Conservation (phyloP, 805 yeast species). For the Teunomyces lycoperdinae region DNA sequence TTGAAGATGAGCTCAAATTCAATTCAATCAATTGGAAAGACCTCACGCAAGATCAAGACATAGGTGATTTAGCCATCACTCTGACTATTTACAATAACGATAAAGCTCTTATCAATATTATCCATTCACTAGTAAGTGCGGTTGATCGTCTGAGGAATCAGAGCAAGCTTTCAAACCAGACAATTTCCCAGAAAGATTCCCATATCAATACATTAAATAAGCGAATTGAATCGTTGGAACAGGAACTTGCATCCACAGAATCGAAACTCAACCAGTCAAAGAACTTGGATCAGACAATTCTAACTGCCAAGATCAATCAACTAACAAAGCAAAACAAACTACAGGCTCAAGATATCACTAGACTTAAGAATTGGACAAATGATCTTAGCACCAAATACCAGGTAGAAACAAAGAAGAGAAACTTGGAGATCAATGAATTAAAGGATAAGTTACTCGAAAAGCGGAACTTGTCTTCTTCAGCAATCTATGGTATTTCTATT, state of each 20-base stretch:
- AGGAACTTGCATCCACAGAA: conserved; percentile 16
- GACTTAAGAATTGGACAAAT: conserved; percentile 25
- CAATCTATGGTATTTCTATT: conserved; percentile 26
- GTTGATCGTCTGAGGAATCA: conserved; percentile 31
- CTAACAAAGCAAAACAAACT: conserved; percentile 19
- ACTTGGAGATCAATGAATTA: conserved; percentile 30
- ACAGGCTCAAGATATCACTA: conserved; percentile 28
- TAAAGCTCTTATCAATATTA: conserved; percentile 31
- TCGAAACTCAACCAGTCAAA: conserved; percentile 13
- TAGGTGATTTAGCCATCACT: conserved; percentile 20
- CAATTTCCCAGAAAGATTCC: conserved; percentile 27
- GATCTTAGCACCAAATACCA: conserved; percentile 33
- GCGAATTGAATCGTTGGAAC: conserved; percentile 20
- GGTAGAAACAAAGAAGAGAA: conserved; percentile 33
- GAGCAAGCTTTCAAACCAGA: conserved; percentile 27
- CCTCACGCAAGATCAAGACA: conserved; percentile 24
- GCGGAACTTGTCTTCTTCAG: conserved; percentile 26
- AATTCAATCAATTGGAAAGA: conserved; percentile 34
- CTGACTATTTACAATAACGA: conserved; percentile 34
- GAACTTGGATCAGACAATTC: conserved; percentile 16
- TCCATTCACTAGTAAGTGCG: conserved; percentile 31
- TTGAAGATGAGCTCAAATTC: conserved; percentile 29
- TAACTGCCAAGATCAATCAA: conserved; percentile 15
- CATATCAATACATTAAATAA: conserved; percentile 22
- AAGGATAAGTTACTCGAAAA: conserved; percentile 34